phyloP scores from a whole-genome alignment of 257 asterid genomes.

The Plectranthus barbatus region DNA sequence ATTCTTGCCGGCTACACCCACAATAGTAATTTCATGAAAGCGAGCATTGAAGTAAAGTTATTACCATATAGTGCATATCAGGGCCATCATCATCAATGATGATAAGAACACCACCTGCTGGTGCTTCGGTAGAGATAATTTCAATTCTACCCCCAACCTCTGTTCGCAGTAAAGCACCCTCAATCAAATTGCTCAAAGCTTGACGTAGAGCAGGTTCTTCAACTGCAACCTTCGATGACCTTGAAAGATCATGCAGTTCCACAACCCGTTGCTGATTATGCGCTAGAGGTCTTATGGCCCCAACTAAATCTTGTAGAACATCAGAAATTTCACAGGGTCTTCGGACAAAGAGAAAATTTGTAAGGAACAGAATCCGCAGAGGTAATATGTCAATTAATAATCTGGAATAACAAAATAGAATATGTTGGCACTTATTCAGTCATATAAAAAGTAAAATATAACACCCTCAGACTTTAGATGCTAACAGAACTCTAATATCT shows the following conservation, averaged over 20 bases:
- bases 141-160: slow-evolving; percentile 71
- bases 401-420: background rate
- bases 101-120: slow-evolving; percentile 85
- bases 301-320: slow-evolving; percentile 67
- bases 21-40: background rate
- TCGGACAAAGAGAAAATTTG: slow-evolving; percentile 18
- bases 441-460: background rate
- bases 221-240: slow-evolving; percentile 58
- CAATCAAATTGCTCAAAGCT: slow-evolving; percentile 89
- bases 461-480: background rate
- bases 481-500: background rate
- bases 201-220: slow-evolving; percentile 92
- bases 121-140: slow-evolving; percentile 64
- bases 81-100: slow-evolving; percentile 93
- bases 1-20: background rate
- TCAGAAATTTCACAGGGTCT: slow-evolving; percentile 68
- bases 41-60: background rate
- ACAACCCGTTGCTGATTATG: slow-evolving; percentile 55
- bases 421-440: background rate
- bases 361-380: background rate
- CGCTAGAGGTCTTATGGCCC: slow-evolving; percentile 78
- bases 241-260: slow-evolving; percentile 53
- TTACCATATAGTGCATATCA: slow-evolving; percentile 98
- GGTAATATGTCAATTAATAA: background rate
- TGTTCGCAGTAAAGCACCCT: slow-evolving; percentile 78